Evolutionary conservation across 345 rosid genomes (phyloP).

Genomic region (Populus alba): DNA sequence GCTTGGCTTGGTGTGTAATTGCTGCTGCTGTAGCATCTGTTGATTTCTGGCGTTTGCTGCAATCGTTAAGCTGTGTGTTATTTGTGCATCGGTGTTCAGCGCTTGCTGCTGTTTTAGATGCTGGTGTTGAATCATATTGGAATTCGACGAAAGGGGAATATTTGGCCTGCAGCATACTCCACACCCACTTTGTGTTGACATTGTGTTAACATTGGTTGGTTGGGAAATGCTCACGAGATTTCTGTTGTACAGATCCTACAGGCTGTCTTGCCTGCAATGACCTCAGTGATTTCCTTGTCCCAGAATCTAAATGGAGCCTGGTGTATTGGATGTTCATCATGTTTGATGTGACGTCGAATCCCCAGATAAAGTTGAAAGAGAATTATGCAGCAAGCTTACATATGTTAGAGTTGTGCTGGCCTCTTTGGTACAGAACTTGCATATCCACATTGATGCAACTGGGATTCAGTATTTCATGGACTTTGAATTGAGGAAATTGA

Average conservation of each 20-base stretch:
- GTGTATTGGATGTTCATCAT: conserved; percentile 63
- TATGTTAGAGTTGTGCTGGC: conserved; percentile 60
- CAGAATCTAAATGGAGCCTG: conserved; percentile 60
- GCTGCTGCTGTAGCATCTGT: conserved; percentile 46
- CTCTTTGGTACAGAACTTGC: conserved; percentile 51
- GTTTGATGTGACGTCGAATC: conserved; percentile 61
- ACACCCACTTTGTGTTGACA: conserved; percentile 65
- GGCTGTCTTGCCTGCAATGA: conserved; percentile 61
- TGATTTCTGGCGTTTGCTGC: conserved; percentile 60
- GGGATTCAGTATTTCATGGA: conserved; percentile 59
- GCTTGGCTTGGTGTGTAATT: conserved; percentile 65
- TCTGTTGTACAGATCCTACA: conserved; percentile 67
- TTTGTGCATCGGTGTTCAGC: conserved; percentile 48
- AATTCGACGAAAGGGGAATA: conserved; percentile 57
- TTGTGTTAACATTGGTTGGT: conserved; percentile 51
- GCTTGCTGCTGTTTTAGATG: conserved; percentile 57
- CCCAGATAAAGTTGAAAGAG: conserved; percentile 65
- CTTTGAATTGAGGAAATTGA: conserved; percentile 54
- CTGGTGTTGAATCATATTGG: conserved; percentile 73
- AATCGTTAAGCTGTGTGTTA: conserved; percentile 59
- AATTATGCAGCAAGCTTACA: conserved; percentile 64
- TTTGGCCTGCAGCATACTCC: conserved; percentile 55
- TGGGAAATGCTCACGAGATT: conserved; percentile 52
- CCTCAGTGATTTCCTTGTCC: conserved; percentile 63
- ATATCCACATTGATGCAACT: conserved; percentile 66